phyloP scores from a whole-genome alignment of 495 filamentous ascomycete genomes.

The Hyaloscypha bicolor region DNA sequence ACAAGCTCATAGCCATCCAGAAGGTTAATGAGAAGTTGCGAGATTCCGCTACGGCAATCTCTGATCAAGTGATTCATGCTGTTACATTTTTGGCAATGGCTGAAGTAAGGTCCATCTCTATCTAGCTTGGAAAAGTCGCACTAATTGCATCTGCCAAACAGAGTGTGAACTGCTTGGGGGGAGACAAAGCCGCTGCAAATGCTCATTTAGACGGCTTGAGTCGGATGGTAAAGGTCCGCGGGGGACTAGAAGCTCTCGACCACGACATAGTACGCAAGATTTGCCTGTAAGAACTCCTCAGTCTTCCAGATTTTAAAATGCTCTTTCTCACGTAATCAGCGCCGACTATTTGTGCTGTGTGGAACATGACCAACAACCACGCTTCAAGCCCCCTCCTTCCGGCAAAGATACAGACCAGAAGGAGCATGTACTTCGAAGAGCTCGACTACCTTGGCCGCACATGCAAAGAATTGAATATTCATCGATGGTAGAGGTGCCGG shows the following conservation, averaged over 20 bases:
- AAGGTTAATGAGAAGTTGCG: too few relatives aligned
- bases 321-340: background rate
- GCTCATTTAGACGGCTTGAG: too few relatives aligned
- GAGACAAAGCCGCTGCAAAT: too few relatives aligned
- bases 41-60: too few relatives aligned
- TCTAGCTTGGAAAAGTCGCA: too few relatives aligned
- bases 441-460: slow-evolving; percentile 9
- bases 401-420: slow-evolving; percentile 3
- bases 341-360: slow-evolving; percentile 9
- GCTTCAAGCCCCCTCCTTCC: background rate
- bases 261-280: slow-evolving; percentile 6
- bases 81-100: too few relatives aligned
- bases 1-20: too few relatives aligned
- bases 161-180: too few relatives aligned
- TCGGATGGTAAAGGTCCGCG: too few relatives aligned
- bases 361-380: background rate
- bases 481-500: background rate
- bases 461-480: slow-evolving; percentile 10
- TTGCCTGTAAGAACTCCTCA: background rate
- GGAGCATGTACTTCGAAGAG: background rate
- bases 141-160: too few relatives aligned
- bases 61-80: too few relatives aligned
- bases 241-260: slow-evolving; percentile 11
- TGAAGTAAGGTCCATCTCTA: too few relatives aligned
- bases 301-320: background rate